These are phyloP conservation scores for Pseudocercospora musae DNA, from an alignment of 2,329 filamentous ascomycete genomes.

Conservation along the genomic window DNA sequence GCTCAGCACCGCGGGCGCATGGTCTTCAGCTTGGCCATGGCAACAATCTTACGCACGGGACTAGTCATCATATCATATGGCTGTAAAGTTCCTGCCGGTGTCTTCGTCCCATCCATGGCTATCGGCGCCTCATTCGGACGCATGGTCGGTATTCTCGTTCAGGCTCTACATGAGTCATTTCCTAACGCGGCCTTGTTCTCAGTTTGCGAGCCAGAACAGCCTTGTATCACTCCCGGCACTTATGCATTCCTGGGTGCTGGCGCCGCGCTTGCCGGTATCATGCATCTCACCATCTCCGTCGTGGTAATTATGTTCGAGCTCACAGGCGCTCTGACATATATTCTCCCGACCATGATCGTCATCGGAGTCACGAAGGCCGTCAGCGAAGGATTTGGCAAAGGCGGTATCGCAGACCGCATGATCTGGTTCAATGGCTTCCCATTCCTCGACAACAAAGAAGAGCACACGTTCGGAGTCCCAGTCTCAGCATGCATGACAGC, in stretches of 20 bases:
- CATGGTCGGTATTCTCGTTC: constrained; percentile 90
- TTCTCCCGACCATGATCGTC: constrained; percentile 97
- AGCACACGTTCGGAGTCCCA: constrained; percentile 92
- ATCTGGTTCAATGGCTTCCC: constrained; percentile 99
- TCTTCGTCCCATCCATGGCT: constrained; percentile 98
- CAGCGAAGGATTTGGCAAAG: constrained; percentile 85
- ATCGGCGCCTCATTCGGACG: constrained; percentile 92
- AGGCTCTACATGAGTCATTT: constrained; percentile 80
- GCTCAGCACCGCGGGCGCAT: constrained; percentile 70
- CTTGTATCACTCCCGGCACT: constrained; percentile 95
- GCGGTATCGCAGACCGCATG: constrained; percentile 95
- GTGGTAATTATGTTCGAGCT: constrained; percentile 99
- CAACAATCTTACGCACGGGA: constrained; percentile 75
- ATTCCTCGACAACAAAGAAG: constrained; percentile 95
- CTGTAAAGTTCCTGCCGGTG: constrained; percentile 95
- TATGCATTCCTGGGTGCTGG: constrained; percentile 94
- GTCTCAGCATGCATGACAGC: constrained; percentile 81
- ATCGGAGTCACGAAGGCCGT: constrained; percentile 95
- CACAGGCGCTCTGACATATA: constrained; percentile 94
- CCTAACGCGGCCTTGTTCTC: constrained; percentile 82
- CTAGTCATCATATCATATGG: constrained; percentile 95
- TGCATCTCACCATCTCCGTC: constrained; percentile 95
- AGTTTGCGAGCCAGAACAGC: constrained; percentile 82
- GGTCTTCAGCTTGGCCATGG: constrained; percentile 71
- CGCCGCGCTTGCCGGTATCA: constrained; percentile 89